These are phyloP conservation scores for Prunus mume DNA, from an alignment of 306 rosid species.

Conservation along the genomic window DNA sequence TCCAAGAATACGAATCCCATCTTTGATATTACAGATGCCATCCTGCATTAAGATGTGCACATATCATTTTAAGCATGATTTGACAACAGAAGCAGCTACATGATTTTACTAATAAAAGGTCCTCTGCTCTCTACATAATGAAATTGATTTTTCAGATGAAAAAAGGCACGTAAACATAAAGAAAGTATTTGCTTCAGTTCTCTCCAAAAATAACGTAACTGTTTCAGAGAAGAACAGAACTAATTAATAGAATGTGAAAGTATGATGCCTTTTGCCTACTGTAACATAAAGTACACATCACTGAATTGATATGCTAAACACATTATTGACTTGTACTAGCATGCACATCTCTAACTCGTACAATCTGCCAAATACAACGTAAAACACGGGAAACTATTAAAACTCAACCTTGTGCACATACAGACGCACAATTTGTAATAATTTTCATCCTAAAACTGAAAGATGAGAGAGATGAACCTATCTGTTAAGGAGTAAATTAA, in stretches of 20 bases:
- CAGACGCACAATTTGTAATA: not conserved
- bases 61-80: not conserved
- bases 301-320: not conserved
- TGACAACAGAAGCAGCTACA: slow-evolving; percentile 1
- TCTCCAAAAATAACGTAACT: not conserved
- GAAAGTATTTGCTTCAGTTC: not conserved
- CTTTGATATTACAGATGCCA: slow-evolving; percentile 95
- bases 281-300: not conserved
- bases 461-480: slow-evolving; percentile 11
- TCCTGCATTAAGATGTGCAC: slow-evolving; percentile 49
- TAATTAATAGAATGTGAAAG: too few relatives aligned
- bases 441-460: slow-evolving; percentile 12
- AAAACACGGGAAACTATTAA: not conserved
- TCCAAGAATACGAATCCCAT: slow-evolving; percentile 91
- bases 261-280: not conserved
- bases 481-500: slow-evolving; percentile 12
- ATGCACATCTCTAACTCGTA: not conserved
- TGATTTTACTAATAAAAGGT: not conserved
- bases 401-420: not conserved
- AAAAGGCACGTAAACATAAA: not conserved
- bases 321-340: not conserved
- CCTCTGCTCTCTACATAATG: not conserved
- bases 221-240: too few relatives aligned
- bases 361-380: not conserved
- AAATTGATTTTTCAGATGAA: not conserved